Conservation (phyloP, 2,329 filamentous ascomycete species). For the Balansia obtecta region DNA sequence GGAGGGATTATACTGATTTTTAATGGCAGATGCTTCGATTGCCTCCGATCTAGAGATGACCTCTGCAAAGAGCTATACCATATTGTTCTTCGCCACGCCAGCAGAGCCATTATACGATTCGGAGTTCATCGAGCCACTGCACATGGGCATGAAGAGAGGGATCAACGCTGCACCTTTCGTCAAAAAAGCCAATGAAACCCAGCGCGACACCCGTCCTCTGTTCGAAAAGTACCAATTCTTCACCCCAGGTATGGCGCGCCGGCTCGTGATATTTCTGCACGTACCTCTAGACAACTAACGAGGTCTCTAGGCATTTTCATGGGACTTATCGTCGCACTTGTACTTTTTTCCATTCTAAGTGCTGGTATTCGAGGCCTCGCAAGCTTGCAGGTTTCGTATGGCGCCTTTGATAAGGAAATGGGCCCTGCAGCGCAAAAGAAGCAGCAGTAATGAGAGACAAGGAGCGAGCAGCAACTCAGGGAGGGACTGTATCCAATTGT, state of each 20-base stretch:
- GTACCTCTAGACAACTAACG: constrained; percentile 5
- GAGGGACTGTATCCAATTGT: background rate
- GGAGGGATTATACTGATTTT: background rate
- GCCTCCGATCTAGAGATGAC: constrained; percentile 31
- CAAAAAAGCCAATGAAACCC: constrained; percentile 28
- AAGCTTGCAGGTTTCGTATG: constrained; percentile 81
- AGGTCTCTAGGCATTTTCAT: constrained; percentile 66
- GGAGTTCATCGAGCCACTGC: constrained; percentile 48
- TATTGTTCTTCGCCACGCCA: constrained; percentile 62
- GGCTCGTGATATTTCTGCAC: background rate
- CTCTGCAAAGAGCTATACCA: constrained; percentile 46
- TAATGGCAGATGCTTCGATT: constrained; percentile 35
- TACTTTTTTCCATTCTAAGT: constrained; percentile 66
- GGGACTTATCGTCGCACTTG: constrained; percentile 56
- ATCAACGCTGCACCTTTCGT: constrained; percentile 16
- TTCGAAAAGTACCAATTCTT: constrained; percentile 96
- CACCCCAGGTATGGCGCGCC: constrained; percentile 52
- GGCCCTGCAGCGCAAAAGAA: constrained; percentile 83
- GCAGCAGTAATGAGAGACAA: constrained; percentile 20
- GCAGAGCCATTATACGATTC: constrained; percentile 48
- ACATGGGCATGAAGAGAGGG: constrained; percentile 62
- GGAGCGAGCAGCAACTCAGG: background rate
- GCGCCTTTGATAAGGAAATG: constrained; percentile 93
- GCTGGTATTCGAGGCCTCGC: constrained; percentile 65
- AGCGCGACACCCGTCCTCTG: constrained; percentile 37